Base-by-base conservation (phyloP, 2,329 filamentous ascomycete genomes). In the Aspergillus pseudoviridinutans region DNA sequence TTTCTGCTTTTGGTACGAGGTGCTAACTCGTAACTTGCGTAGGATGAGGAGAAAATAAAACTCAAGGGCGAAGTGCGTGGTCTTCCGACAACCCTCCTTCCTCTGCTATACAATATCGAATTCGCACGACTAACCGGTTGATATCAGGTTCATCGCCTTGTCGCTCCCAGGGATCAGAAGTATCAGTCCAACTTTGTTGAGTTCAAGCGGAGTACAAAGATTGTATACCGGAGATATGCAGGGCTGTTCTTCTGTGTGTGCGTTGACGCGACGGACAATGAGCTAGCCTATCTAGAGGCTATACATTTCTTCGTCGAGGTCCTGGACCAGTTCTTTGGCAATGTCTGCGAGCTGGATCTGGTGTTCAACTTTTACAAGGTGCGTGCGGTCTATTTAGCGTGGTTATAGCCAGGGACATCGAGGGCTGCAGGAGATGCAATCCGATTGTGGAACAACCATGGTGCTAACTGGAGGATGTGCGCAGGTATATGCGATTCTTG, bases 141-240 rank as follows among this genome's bases (percentile, higher is more conserved):
- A 59, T 56, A 50, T 5, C 67, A 92, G 88, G 90, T 97, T 68
- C 94, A 99, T 82, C 92, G 94, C 62, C 91, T 99, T 66, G 93
- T 99, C 60, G 94, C 94, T 0, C 94, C 94, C 6, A 90, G 94
- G 72, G 94, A 99, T 78, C 94, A 99, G 74, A 99, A 99, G 75
- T 96, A 99, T 82, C 94, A 99, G 76, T 96, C 92, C 79, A 99
- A 99, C 80, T 99, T 99, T 71, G 94, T 99, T 82, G 94, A 99
- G 68, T 87, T 87, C 66, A 76, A 78, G 49, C 71, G 74, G 51
- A 78, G 76, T 60, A 92, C 93, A 74, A 97, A 97, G 80, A 90
- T 99, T 68, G 91, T 99, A 54, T 99, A 99, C 80, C 89, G 95
- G 49, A 90, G 94, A 61, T 99, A 99, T 78, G 94, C 94, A 0